Conservation (phyloP, 2,329 filamentous ascomycete species). For the Aspergillus fischeri region DNA sequence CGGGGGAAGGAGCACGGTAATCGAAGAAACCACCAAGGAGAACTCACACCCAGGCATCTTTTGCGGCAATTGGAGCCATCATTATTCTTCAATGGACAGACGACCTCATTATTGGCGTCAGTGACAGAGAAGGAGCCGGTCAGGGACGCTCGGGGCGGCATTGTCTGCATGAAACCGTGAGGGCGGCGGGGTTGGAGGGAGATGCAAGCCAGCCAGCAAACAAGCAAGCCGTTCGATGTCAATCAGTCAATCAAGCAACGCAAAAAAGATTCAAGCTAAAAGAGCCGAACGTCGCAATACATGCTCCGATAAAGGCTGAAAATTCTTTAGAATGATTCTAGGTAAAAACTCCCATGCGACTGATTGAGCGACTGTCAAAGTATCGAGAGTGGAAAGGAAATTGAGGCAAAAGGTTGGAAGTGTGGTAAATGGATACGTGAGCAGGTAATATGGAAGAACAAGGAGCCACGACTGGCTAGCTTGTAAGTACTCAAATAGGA, state of each 20-base stretch:
- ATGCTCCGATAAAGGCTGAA: slow-evolving; percentile 9
- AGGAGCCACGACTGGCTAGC: neutral
- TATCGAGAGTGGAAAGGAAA: slow-evolving; percentile 1
- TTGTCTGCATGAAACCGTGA: slow-evolving; percentile 51
- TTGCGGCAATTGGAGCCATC: slow-evolving; percentile 97
- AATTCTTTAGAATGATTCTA: neutral
- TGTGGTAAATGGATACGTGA: neutral
- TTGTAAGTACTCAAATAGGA: neutral
- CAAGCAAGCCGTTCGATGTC: slow-evolving; percentile 2
- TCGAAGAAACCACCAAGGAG: slow-evolving; percentile 3
- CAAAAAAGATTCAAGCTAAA: slow-evolving; percentile 9
- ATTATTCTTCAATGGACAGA: slow-evolving; percentile 91
- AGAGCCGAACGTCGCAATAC: slow-evolving; percentile 7
- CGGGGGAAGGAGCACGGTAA: slow-evolving; percentile 5
- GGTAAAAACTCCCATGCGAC: neutral
- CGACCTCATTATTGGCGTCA: slow-evolving; percentile 90
- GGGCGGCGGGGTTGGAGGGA: slow-evolving; percentile 15
- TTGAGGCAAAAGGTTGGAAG: slow-evolving; percentile 5
- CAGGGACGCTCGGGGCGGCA: slow-evolving; percentile 84
- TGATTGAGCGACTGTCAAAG: neutral
- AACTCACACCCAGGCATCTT: slow-evolving; percentile 94
- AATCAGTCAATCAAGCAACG: neutral
- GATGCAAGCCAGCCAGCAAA: slow-evolving; percentile 8
- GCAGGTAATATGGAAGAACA: neutral
- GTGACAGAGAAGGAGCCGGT: slow-evolving; percentile 89